Percentiles rank a stretch among this genome's conserved stretches.
These are phyloP conservation scores for Taiozyma onychis DNA, from an alignment of 1,139 yeast species.

Conservation along the genomic window DNA sequence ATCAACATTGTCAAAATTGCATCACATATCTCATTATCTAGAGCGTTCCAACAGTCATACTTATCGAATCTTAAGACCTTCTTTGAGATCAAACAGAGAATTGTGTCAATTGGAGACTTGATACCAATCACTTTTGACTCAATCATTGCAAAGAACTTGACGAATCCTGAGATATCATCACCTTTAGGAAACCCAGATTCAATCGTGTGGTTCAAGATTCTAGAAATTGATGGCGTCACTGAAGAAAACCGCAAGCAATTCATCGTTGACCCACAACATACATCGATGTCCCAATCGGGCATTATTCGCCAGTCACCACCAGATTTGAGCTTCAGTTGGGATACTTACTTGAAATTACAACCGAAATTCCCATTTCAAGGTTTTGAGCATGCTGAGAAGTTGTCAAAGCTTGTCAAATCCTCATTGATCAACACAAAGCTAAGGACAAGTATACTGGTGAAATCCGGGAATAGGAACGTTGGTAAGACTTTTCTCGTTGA, in stretches of 20 bases:
- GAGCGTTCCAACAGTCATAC: conserved; percentile 59
- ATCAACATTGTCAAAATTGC: conserved; percentile 60
- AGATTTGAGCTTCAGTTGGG: conserved; percentile 37
- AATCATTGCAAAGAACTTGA: conserved; percentile 52
- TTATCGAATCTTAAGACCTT: conserved; percentile 54
- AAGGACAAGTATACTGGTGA: conserved; percentile 59
- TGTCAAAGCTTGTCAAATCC: conserved; percentile 47
- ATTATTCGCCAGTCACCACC: conserved; percentile 37
- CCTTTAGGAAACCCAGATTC: conserved; percentile 66
- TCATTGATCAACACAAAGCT: conserved; percentile 35
- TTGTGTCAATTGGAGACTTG: conserved; percentile 57
- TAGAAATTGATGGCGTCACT: conserved; percentile 27
- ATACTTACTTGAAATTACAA: conserved; percentile 38
- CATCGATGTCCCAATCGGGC: conserved; percentile 24
- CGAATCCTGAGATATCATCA: conserved; percentile 24
- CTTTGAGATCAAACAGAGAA: conserved; percentile 53
- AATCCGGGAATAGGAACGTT: conserved; percentile 67
- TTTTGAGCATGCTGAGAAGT: conserved; percentile 47
- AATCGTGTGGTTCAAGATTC: conserved; percentile 78
- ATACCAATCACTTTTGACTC: conserved; percentile 80
- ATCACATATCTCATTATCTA: conserved; percentile 67
- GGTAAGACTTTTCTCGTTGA: conserved; percentile 70
- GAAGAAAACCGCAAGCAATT: conserved; percentile 38
- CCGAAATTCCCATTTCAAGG: conserved; percentile 29
- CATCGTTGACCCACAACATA: conserved; percentile 49